Conservation (phyloP, 768 basidiomycete species). For the Flagelloscypha sp. region DNA sequence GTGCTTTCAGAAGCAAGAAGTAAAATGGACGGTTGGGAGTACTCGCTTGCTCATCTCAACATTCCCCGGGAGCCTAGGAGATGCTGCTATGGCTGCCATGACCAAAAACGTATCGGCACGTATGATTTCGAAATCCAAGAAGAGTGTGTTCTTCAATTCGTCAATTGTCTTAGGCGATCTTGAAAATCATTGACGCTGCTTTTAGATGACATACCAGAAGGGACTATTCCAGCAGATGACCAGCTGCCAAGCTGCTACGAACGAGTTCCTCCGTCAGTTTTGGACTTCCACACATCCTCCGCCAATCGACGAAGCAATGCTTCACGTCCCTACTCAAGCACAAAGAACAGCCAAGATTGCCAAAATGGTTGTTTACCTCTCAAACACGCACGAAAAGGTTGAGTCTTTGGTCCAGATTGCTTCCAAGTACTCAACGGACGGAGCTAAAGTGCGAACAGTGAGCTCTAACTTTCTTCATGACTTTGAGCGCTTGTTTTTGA, state of each 20-base stretch:
- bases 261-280: slow-evolving; percentile 94
- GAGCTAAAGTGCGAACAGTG: slow-evolving; percentile 55
- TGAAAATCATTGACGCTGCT: slow-evolving; percentile 1
- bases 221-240: slow-evolving; percentile 75
- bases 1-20: too few relatives aligned
- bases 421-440: slow-evolving; percentile 53
- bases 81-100: slow-evolving; percentile 64
- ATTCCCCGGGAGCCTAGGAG: slow-evolving; percentile 60
- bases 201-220: slow-evolving; percentile 73
- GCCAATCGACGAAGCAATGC: slow-evolving; percentile 43
- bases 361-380: slow-evolving; percentile 83
- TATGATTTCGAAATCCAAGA: slow-evolving; percentile 55
- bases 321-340: slow-evolving; percentile 44
- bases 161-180: neutral
- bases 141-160: slow-evolving; percentile 37
- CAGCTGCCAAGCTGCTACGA: slow-evolving; percentile 86
- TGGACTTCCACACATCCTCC: slow-evolving; percentile 86
- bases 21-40: too few relatives aligned
- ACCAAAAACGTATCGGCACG: slow-evolving; percentile 72
- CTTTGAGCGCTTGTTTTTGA: slow-evolving; percentile 1
- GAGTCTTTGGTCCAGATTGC: slow-evolving; percentile 63
- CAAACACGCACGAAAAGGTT: slow-evolving; percentile 76
- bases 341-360: slow-evolving; percentile 72
- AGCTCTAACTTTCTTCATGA: slow-evolving; percentile 18
- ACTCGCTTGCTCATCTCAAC: slow-evolving; percentile 49